A percentile compares a stretch with the other conserved stretches of the same genome.
Conservation (phyloP, 106 monocot genomes). For the Chionographis japonica region DNA sequence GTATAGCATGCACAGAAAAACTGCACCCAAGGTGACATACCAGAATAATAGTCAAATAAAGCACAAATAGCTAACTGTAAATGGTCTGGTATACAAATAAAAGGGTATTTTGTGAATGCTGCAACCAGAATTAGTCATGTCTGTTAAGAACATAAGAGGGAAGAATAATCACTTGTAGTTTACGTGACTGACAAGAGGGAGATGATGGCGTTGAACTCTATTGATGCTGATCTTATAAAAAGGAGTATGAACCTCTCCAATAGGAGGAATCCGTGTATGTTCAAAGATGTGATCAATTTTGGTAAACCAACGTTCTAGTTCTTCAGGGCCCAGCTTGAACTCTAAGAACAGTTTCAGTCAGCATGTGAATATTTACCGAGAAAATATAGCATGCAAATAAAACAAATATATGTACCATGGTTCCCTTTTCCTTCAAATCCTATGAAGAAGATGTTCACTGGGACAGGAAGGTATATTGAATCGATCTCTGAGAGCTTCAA, state of each 20-base stretch:
- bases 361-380: background rate
- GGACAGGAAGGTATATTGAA: conserved; percentile 80
- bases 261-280: conserved; percentile 80
- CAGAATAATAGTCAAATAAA: background rate
- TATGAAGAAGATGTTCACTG: conserved; percentile 91
- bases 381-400: background rate
- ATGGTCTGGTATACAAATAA: no score
- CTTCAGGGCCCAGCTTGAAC: conserved; percentile 77
- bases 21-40: conserved; percentile 42
- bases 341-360: conserved; percentile 31
- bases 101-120: no score
- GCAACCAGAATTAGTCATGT: no score
- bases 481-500: conserved; percentile 77
- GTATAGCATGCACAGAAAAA: conserved; percentile 91
- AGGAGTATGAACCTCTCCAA: conserved; percentile 85
- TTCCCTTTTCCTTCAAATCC: conserved; percentile 99
- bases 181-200: conserved; percentile 87
- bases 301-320: conserved; percentile 87
- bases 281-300: conserved; percentile 95
- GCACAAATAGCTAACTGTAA: no score
- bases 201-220: conserved; percentile 66
- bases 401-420: conserved; percentile 37
- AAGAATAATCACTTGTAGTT: conserved; percentile 71
- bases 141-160: background rate
- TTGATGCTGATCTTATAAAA: conserved; percentile 77